phyloP scores from a whole-genome alignment of 176 grass and related monocot genomes.

The Ensete glaucum region DNA sequence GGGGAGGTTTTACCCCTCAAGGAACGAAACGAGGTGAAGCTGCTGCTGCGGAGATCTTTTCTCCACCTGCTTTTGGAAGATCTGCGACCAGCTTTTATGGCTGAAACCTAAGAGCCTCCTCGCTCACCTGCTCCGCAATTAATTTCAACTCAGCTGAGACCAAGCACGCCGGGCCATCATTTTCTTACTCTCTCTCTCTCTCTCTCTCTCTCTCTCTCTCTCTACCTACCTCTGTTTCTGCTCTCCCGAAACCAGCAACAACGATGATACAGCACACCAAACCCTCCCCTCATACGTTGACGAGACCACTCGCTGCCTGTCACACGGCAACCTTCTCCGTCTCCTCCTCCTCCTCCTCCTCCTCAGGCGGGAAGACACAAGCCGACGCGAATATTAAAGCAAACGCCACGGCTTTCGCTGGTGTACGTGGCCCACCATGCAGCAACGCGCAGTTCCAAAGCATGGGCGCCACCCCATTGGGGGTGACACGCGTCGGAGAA shows the following conservation, averaged over 20 bases:
- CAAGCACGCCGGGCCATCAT: neutral
- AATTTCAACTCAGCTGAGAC: too few relatives aligned
- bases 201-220: neutral
- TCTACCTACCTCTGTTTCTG: neutral
- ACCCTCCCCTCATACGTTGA: neutral
- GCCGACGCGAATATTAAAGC: too few relatives aligned
- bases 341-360: neutral
- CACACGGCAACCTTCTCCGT: neutral
- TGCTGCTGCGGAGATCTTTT: neutral
- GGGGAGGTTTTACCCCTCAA: neutral
- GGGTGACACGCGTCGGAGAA: neutral
- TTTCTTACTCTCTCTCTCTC: neutral
- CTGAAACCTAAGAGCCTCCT: neutral
- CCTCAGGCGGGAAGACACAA: neutral
- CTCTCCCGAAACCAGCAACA: neutral
- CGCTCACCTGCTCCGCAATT: too few relatives aligned
- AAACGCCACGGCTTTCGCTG: too few relatives aligned
- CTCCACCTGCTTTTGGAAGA: neutral
- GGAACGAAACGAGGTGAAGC: neutral
- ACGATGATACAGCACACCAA: neutral
- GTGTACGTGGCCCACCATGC: too few relatives aligned
- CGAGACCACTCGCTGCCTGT: neutral
- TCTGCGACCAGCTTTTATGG: neutral
- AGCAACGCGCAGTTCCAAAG: neutral
- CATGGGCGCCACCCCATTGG: neutral